Conservation (phyloP, 768 basidiomycete genomes). For the Tricholoma bakamatsutake region DNA sequence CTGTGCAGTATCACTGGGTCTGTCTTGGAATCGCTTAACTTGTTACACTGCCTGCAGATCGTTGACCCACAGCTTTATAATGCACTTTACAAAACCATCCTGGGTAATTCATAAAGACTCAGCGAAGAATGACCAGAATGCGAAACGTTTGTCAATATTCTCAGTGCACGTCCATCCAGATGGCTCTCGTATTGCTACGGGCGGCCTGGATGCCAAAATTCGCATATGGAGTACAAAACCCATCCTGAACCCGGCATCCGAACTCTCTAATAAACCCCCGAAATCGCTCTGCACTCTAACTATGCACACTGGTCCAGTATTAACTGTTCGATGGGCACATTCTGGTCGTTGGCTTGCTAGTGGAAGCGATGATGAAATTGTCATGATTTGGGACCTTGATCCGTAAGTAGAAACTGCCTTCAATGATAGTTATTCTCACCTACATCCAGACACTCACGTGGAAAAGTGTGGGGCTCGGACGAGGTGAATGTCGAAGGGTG, state of each 20-base stretch:
- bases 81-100: slow-evolving; percentile 86
- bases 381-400: slow-evolving; percentile 97
- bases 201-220: slow-evolving; percentile 40
- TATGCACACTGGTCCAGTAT: slow-evolving; percentile 91
- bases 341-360: slow-evolving; percentile 92
- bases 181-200: slow-evolving; percentile 94
- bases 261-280: slow-evolving; percentile 65
- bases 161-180: slow-evolving; percentile 94
- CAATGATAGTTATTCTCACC: neutral
- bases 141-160: slow-evolving; percentile 81
- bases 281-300: slow-evolving; percentile 87
- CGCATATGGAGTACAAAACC: slow-evolving; percentile 66
- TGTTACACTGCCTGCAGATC: neutral
- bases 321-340: slow-evolving; percentile 90
- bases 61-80: slow-evolving; percentile 21
- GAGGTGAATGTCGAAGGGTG: slow-evolving; percentile 97
- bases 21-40: neutral
- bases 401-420: slow-evolving; percentile 55
- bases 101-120: slow-evolving; percentile 83
- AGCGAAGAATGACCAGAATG: slow-evolving; percentile 53
- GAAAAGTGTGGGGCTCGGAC: slow-evolving; percentile 90
- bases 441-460: slow-evolving; percentile 36
- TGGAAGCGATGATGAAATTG: slow-evolving; percentile 92
- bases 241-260: slow-evolving; percentile 71
- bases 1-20: neutral